Evolutionary conservation across 441 rosid genomes (phyloP), one percentile per base, ranked within the genome.

Genomic region (Arabidopsis hybrid): DNA sequence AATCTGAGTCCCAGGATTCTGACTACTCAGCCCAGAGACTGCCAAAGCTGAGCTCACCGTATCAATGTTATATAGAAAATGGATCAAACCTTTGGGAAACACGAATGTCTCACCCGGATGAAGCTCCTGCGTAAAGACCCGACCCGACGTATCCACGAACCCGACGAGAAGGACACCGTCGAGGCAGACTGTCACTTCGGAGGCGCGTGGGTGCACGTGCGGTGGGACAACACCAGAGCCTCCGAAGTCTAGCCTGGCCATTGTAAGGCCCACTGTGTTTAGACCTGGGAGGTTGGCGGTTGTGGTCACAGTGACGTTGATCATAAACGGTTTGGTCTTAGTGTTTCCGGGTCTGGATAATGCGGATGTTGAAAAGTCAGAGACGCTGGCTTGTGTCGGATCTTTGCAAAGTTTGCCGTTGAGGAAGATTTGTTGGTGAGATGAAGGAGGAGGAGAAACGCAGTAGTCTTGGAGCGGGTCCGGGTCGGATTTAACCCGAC

Each of bases 381-480:
- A 79, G 8, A 82, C 9, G 16, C 14, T 29, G 14, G 81, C 84
- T 0, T n/a, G 58, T 4, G 43, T 29, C 0, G 95, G 96, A 74
- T 87, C 65, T 34, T 88, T 80, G 69, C 95, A 92, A 5, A 89
- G 83, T 1, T 71, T 78, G 4, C 90, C 95, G 32, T 90, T 86
- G 65, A 84, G 13, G 63, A 50, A 76, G 17, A 83, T 71, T 5
- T 75, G 26, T 16, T 9, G 71, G 21, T 65, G 65, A 50, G 78
- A 2, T 21, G 76, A 8, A 60, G 49, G 79, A 17, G 83, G 38
- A 55, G 78, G 84, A 2, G 91, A 89, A 9, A 92, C 42, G 73
- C 93, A 92, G 56, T 83, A 92, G 65, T 92, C 98, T 72, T 89
- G 92, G 52, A 91, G 88, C 12, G 97, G 86, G 49, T 84, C 83